Base-by-base conservation (phyloP, 2,329 filamentous ascomycete genomes). In the Aspergillus neoniger region DNA sequence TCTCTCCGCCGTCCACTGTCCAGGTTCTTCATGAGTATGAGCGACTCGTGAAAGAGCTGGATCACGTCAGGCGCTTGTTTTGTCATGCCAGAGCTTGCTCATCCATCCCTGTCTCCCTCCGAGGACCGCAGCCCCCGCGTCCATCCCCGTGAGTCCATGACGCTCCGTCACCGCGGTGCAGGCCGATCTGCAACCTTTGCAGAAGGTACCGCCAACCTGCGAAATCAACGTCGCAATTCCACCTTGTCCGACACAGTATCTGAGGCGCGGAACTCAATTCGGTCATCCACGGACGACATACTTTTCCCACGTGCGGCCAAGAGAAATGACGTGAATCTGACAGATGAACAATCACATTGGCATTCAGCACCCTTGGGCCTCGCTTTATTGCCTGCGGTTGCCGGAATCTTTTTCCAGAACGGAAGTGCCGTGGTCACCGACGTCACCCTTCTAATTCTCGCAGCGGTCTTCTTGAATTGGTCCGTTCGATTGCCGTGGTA, bases 381-480 rank as follows among this genome's bases (percentile, higher is more conserved):
- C 72, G 93, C 92, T 2, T 82, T 97, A 51, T 79, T 98, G 14
- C 94, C 94, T 3, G 92, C 93, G 1, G 73, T 96, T n/a, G 91
- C 87, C 0, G 94, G 93, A 0, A 77, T 96, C 52, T 80, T 97
- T 59, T 96, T 96, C 73, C 85, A 90, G 62, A 91, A 96, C 78
- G 94, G 94, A 12, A 89, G 88, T 67, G 86, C 89, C 0, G 83
- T 97, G 63, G 86, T 93, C 57, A 96, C 92, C 0, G 94, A 98
- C 75, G 78, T 96, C 28, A 89, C 95, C 68, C 81, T 98, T 36
- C 79, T 98, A 32, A 87, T 85, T 2, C 77, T 98, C 63, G 91
- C 91, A 2, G 91, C 89, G 4, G 84, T 97, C 48, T 96, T 97
- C 70, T 81, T 98, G 63, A 93, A 96, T 73, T 97, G 92, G 91